Conservation (phyloP, 2,329 filamentous ascomycete genomes). For the Xylaria digitata region DNA sequence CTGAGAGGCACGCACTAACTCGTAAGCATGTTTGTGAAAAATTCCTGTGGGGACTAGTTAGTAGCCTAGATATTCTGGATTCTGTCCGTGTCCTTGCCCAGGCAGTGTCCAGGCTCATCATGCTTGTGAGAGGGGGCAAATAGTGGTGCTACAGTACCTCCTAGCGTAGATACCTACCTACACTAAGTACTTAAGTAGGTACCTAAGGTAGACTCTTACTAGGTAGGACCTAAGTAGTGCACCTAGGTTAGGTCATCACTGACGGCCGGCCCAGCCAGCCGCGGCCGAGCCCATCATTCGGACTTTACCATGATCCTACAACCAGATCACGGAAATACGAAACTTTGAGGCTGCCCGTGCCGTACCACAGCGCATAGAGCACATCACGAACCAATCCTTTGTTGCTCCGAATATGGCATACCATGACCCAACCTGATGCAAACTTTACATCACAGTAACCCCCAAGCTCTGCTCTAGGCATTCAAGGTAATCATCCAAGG, state of each 20-base stretch:
- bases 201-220: too few relatives aligned
- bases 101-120: too few relatives aligned
- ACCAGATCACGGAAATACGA: slow-evolving; percentile 10
- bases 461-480: too few relatives aligned
- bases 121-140: not conserved
- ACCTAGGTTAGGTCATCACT: too few relatives aligned
- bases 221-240: not conserved
- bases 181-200: too few relatives aligned
- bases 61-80: not conserved
- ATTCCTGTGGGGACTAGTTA: slow-evolving; percentile 14
- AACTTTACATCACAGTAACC: not conserved
- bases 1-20: not conserved
- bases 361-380: slow-evolving; percentile 21
- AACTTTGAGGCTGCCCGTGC: slow-evolving; percentile 22
- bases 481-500: too few relatives aligned
- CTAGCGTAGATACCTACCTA: too few relatives aligned
- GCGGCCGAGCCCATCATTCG: slow-evolving; percentile 5
- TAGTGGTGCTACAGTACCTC: not conserved
- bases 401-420: slow-evolving; percentile 6
- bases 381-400: slow-evolving; percentile 16
- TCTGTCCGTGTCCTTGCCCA: too few relatives aligned
- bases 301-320: slow-evolving; percentile 5
- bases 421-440: slow-evolving; percentile 3
- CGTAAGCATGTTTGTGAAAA: slow-evolving; percentile 10
- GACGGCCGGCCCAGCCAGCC: not conserved